Conservation (phyloP, 345 rosid genomes). For the Triadica sebifera region DNA sequence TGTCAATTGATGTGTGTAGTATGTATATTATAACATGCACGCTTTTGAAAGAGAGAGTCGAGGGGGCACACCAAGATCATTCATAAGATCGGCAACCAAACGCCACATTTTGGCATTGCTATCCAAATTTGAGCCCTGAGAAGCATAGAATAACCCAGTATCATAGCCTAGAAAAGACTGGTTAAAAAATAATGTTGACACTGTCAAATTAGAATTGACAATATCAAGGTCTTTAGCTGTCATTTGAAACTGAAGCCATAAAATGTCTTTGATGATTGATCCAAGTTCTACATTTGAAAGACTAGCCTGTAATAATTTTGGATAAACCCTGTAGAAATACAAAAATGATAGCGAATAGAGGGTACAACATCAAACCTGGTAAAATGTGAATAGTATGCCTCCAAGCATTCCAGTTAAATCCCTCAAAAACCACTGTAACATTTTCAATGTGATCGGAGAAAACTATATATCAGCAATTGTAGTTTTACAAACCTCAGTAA, state of each 20-base stretch:
- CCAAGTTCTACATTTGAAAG: not conserved
- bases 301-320: not conserved
- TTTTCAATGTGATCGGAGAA: not conserved
- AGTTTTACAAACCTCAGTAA: not conserved
- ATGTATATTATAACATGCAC: not conserved
- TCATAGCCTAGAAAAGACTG: constrained; percentile 9
- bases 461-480: too few species aligned
- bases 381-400: constrained; percentile 87
- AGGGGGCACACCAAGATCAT: constrained; percentile 71
- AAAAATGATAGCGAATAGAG: not conserved
- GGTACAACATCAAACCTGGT: constrained; percentile 50
- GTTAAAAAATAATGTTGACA: not conserved
- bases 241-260: not conserved
- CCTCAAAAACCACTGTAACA: constrained; percentile 86
- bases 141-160: constrained; percentile 2
- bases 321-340: not conserved
- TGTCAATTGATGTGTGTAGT: not conserved
- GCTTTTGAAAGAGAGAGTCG: not conserved
- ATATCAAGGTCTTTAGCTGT: not conserved
- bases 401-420: constrained; percentile 98
- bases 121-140: constrained; percentile 88
- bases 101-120: constrained; percentile 98
- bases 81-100: constrained; percentile 91
- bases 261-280: not conserved
- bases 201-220: not conserved